These are phyloP conservation scores for Lyophyllum atratum DNA, from an alignment of 768 basidiomycete genomes.

Conservation along the genomic window DNA sequence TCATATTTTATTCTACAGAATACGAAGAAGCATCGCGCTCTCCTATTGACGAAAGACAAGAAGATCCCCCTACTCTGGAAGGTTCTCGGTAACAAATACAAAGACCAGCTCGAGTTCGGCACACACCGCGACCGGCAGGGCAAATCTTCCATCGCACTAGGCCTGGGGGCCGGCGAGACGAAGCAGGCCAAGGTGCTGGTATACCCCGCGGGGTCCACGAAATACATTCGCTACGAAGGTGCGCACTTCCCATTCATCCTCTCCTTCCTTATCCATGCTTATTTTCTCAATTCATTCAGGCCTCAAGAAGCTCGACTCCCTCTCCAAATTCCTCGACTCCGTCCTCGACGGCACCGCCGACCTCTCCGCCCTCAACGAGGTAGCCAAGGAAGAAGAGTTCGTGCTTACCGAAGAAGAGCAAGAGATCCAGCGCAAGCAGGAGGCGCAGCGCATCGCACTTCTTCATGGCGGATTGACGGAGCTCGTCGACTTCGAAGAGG, in stretches of 20 bases:
- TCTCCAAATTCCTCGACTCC: slow-evolving; percentile 74
- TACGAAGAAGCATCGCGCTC: slow-evolving; percentile 50
- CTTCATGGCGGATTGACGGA: slow-evolving; percentile 52
- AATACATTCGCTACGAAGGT: slow-evolving; percentile 72
- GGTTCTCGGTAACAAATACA: slow-evolving; percentile 73
- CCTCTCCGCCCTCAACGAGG: slow-evolving; percentile 43
- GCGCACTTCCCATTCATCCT: background rate
- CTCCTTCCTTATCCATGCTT: background rate
- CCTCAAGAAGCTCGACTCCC: slow-evolving; percentile 68
- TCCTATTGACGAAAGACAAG: slow-evolving; percentile 76
- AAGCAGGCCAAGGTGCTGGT: slow-evolving; percentile 70
- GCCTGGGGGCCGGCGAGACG: slow-evolving; percentile 53
- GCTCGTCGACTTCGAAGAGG: slow-evolving; percentile 54
- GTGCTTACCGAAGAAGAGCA: slow-evolving; percentile 40
- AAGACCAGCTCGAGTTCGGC: slow-evolving; percentile 61
- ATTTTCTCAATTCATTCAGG: slow-evolving; percentile 40
- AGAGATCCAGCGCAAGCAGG: slow-evolving; percentile 52
- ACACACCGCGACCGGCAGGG: slow-evolving; percentile 69
- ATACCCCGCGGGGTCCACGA: slow-evolving; percentile 62
- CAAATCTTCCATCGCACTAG: slow-evolving; percentile 55
- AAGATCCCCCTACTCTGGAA: slow-evolving; percentile 81
- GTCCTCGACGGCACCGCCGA: slow-evolving; percentile 69
- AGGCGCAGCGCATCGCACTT: slow-evolving; percentile 53
- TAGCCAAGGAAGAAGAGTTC: slow-evolving; percentile 42
- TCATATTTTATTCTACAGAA: slow-evolving; percentile 1